A percentile compares a stretch with the other conserved stretches of the same genome.
Conservation (phyloP, 352 stramenopile genomes). For the Pythium sp. region DNA sequence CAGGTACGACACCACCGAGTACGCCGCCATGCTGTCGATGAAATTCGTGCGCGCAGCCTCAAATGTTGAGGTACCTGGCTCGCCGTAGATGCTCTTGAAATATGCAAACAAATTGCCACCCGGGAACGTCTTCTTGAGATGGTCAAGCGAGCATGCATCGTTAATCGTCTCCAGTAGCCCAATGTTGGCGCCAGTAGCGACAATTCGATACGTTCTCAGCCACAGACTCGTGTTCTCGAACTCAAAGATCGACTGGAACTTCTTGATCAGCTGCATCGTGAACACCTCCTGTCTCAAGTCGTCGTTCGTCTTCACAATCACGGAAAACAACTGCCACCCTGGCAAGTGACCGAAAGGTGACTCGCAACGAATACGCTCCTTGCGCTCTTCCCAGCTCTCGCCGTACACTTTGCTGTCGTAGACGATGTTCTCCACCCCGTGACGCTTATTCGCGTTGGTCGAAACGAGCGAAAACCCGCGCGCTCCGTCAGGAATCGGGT, state of each 20-base stretch:
- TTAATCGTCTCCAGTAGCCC: constrained; percentile 95
- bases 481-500: neutral
- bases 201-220: constrained; percentile 94
- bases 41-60: constrained; percentile 90
- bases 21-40: constrained; percentile 93
- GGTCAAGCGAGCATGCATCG: constrained; percentile 95
- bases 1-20: constrained; percentile 97
- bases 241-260: constrained; percentile 94
- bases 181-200: constrained; percentile 92
- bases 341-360: constrained; percentile 73
- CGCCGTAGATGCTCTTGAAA: constrained; percentile 72
- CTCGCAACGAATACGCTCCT: constrained; percentile 59
- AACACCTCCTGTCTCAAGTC: constrained; percentile 97
- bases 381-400: constrained; percentile 64
- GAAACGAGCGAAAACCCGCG: constrained; percentile 19
- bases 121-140: constrained; percentile 93
- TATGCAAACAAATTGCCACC: constrained; percentile 88
- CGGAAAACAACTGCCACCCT: constrained; percentile 89
- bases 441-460: constrained; percentile 22
- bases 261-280: constrained; percentile 95
- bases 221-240: constrained; percentile 90
- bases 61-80: constrained; percentile 36
- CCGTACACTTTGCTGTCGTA: constrained; percentile 80
- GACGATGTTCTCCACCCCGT: constrained; percentile 62
- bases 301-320: constrained; percentile 98